Base-by-base conservation (phyloP, 306 rosid genomes). In the Cicer pinnatifidum region DNA sequence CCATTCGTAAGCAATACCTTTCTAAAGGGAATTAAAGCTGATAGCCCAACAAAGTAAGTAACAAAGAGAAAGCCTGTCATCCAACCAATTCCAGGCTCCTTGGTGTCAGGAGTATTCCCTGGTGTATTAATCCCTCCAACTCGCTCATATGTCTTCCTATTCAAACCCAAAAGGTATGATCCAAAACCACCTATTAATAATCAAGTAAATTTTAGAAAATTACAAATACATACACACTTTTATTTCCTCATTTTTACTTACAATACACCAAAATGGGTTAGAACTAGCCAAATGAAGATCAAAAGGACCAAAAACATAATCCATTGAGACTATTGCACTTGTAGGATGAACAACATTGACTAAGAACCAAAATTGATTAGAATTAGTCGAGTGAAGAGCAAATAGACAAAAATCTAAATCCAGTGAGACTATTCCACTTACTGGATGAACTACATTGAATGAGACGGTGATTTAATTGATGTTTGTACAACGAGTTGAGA, bases 61-160 rank as follows among this genome's bases (percentile, higher is more conserved):
- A 87, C 92, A 67, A 90, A 90, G 77, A 92, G 95, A 79, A 92
- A 90, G 70, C 89, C 90, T 13, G 90, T 92, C 90, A 92, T 88
- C 98, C 97, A 92, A 23, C 95, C 98, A 80, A 92, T 59, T 33
- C 70, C 89, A 77, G 92, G 95, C 71, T 92, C 98, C 82, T 92
- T 92, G 20, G 92, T 90, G 73, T 86, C 89, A 66, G 92, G 83
- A 72, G 84, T 82, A 77, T 92, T 90, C 68, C 97, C 97, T 6
- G 43, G 67, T 9, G 89, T 89, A 78, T 81, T 86, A 70, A 83
- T 78, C 64, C 98, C 97, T 45, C 98, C 97, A 45, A 82, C 95
- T 86, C 75, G 90, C 71, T 82, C 90, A 72, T 90, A 92, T 3
- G 89, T 90, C 84, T 75, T 85, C 80, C 82, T 77, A 71, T 85